Conservation (phyloP, 345 rosid species). For the Syzygium grande region DNA sequence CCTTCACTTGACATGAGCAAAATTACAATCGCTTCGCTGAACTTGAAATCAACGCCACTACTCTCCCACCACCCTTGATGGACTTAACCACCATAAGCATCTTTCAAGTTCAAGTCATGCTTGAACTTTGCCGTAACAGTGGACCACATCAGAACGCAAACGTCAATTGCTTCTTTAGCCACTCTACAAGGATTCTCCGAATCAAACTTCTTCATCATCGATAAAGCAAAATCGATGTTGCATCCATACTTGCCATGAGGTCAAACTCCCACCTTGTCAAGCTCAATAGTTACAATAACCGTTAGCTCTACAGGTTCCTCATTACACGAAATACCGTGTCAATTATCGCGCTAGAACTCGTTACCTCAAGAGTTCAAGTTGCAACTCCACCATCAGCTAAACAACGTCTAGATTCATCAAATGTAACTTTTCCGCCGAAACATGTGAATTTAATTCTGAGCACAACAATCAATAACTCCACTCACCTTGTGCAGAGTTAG, state of each 20-base stretch:
- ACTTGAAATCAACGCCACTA: background rate
- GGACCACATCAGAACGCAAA: background rate
- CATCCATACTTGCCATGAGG: background rate
- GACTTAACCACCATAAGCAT: background rate
- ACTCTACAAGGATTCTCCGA: background rate
- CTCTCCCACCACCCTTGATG: background rate
- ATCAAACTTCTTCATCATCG: background rate
- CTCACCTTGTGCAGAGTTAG: background rate
- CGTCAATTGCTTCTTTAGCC: background rate
- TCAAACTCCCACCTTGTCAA: background rate
- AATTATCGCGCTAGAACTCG: background rate
- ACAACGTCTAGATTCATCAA: background rate
- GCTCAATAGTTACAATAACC: background rate
- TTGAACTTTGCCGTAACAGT: background rate
- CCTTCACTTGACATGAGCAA: background rate
- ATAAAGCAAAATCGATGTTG: background rate
- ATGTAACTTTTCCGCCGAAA: too few relatives aligned
- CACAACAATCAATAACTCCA: background rate
- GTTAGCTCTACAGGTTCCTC: background rate
- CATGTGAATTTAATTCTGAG: too few relatives aligned
- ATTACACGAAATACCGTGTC: too few relatives aligned
- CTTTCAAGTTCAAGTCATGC: too few relatives aligned
- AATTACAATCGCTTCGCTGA: background rate
- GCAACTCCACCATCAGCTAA: background rate
- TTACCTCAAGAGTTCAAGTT: background rate